Evolutionary conservation across 257 asterid genomes (phyloP), one percentile per base, ranked within the genome.

Genomic region (Jaltomata sinuosa): DNA sequence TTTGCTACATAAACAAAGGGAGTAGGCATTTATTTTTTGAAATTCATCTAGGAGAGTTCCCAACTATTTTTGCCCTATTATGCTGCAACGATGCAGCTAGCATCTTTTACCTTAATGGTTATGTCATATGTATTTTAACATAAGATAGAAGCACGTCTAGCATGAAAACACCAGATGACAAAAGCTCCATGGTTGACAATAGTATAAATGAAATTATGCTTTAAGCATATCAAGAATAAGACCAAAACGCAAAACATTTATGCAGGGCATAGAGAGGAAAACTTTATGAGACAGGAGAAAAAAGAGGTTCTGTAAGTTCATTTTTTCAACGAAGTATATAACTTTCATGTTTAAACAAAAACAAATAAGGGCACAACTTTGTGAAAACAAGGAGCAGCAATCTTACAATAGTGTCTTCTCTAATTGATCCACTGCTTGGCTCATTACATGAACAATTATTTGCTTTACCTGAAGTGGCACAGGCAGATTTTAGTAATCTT

Each of bases 391-490:
- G 31, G 87, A 81, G 53, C 72, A 42, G 5, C 21, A 57, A 14
- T 47, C 89, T 84, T 34, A 84, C 84, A 79, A 82, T 47, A 69
- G 83, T 52, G 87, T 84, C 49, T 62, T n/a, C 67, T 40, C 79
- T 80, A 77, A 78, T 21, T 45, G 36, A 57, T 71, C 5, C 76
- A 84, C 81, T 14, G 83, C 89, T 40, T 61, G 42, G 59, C 84
- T 80, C 67, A 87, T 38, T 0, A 87, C 85, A 50, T 80, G 79
- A 84, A 84, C 59, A 50, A 82, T 42, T 50, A 80, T 71, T 47
- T 80, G 80, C 85, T 84, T 84, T 67, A 87, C 87, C 89, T 87
- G 84, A 76, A 25, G 61, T 1, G 15, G 16, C 10, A 76, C 40
- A 3, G 5, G 0, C 59, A 15, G 40, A 47, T 2, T 76, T n/a